A percentile compares a stretch with the other conserved stretches of the same genome.
Evolutionary conservation across 495 filamentous ascomycete genomes (phyloP).

Genomic region (Articulospora tetracladia): DNA sequence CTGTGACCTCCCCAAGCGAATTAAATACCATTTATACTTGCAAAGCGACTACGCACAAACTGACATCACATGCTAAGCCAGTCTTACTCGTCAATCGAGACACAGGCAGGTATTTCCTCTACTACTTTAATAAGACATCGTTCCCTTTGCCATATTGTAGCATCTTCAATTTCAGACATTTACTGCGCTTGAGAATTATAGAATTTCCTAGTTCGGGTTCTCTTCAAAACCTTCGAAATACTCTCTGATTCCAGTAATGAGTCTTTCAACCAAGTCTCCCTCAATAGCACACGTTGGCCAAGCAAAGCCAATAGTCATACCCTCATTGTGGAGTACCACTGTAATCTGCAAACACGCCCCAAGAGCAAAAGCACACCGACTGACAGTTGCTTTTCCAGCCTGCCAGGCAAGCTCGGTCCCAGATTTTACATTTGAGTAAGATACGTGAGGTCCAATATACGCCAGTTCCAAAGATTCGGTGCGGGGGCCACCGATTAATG

Average conservation of each 20-base stretch:
- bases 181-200: neutral
- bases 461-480: conserved; percentile 6
- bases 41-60: neutral
- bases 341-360: conserved; percentile 1
- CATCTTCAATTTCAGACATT: neutral
- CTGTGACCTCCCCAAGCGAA: neutral
- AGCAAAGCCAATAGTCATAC: conserved; percentile 5
- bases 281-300: conserved; percentile 8
- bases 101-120: neutral
- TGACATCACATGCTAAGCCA: neutral
- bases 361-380: conserved; percentile 6
- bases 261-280: conserved; percentile 3
- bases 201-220: neutral
- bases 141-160: neutral
- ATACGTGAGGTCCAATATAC: conserved; percentile 1
- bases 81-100: neutral
- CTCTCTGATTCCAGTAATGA: neutral
- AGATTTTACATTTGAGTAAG: neutral
- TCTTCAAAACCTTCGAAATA: neutral
- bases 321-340: conserved; percentile 4
- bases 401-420: neutral
- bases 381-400: conserved; percentile 8
- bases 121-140: neutral
- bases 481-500: neutral
- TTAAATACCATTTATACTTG: neutral